Conservation (phyloP, 768 basidiomycete genomes). For the Pulveroboletus sp. region DNA sequence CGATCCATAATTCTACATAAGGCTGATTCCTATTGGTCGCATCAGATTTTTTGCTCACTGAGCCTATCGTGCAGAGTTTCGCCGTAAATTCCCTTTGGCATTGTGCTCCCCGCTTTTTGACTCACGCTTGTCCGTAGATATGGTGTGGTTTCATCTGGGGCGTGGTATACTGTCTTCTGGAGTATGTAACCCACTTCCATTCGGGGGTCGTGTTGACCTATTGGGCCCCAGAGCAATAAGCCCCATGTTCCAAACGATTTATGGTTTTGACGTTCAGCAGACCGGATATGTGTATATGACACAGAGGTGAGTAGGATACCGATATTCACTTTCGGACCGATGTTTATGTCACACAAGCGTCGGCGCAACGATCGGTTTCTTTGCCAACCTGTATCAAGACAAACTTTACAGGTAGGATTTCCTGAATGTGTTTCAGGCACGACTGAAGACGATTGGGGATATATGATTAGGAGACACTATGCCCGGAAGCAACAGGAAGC, state of each 20-base stretch:
- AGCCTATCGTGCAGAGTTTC: conserved; percentile 73
- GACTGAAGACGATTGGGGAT: conserved; percentile 11
- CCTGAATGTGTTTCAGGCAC: conserved; percentile 1
- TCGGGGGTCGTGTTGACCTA: neutral
- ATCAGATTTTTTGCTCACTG: conserved; percentile 33
- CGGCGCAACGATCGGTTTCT: conserved; percentile 46
- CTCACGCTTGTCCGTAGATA: conserved; percentile 35
- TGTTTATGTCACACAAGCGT: conserved; percentile 37
- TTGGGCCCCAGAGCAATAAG: conserved; percentile 44
- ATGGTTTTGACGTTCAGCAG: conserved; percentile 59
- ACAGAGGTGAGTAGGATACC: conserved; percentile 40
- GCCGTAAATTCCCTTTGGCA: conserved; percentile 42
- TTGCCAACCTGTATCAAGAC: conserved; percentile 46
- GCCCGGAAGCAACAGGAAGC: conserved; percentile 47
- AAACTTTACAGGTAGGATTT: conserved; percentile 41
- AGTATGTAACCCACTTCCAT: conserved; percentile 33
- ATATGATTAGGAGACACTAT: conserved; percentile 16
- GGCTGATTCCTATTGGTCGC: conserved; percentile 1
- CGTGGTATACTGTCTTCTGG: conserved; percentile 62
- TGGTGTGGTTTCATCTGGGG: conserved; percentile 78
- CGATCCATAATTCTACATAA: neutral
- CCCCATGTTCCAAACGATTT: conserved; percentile 52
- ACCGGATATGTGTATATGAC: conserved; percentile 57
- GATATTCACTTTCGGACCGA: neutral
- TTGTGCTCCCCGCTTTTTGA: neutral